Conservation (phyloP, 805 yeast species). For the Ogataea saltuana region DNA sequence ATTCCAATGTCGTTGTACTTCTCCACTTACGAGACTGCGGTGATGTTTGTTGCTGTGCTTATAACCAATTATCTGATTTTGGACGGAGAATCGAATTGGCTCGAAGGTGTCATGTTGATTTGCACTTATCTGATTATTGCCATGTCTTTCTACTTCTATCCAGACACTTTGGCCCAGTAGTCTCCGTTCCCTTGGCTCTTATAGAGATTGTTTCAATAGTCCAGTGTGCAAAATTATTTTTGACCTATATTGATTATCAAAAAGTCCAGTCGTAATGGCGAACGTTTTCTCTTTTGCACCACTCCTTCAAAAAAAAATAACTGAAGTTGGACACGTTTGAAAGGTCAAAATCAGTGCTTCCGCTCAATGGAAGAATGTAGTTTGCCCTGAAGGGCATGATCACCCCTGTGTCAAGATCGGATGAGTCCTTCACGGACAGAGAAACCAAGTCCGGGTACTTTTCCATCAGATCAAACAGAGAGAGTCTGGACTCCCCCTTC, state of each 20-base stretch:
- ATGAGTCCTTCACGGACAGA: constrained; percentile 9
- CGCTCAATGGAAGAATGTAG: constrained; percentile 12
- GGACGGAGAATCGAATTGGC: constrained; percentile 96
- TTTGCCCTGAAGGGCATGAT: constrained; percentile 10
- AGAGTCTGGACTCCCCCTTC: constrained; percentile 21
- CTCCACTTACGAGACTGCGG: constrained; percentile 91
- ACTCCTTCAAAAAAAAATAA: constrained; percentile 23
- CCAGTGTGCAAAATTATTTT: too few species aligned
- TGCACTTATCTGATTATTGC: constrained; percentile 87
- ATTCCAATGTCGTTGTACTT: constrained; percentile 92
- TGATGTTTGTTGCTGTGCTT: constrained; percentile 85
- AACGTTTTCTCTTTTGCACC: constrained; percentile 18
- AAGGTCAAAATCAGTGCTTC: constrained; percentile 9
- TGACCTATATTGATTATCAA: too few species aligned
- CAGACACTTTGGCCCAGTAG: constrained; percentile 47
- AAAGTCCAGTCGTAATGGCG: constrained; percentile 21
- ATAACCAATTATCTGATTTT: constrained; percentile 82
- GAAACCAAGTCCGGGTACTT: constrained; percentile 19
- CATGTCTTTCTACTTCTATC: constrained; percentile 86
- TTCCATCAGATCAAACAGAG: constrained; percentile 14
- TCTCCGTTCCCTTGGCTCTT: too few species aligned
- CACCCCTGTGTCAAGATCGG: constrained; percentile 1
- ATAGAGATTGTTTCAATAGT: too few species aligned
- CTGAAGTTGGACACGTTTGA: constrained; percentile 26
- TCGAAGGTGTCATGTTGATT: constrained; percentile 91